These are phyloP conservation scores for Candida xiaguanensis DNA, from an alignment of 805 yeast genomes.

Conservation along the genomic window DNA sequence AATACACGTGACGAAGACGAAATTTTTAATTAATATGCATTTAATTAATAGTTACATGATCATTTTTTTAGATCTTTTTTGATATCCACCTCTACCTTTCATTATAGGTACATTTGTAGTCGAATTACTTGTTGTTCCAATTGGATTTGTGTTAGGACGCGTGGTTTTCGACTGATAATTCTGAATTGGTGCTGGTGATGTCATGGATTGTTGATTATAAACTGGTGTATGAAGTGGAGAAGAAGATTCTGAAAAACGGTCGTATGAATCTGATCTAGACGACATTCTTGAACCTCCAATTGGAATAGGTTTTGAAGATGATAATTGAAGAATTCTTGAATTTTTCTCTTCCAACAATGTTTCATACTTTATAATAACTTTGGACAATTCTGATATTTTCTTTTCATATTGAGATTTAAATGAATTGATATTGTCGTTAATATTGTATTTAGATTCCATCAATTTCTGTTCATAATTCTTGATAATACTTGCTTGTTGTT, in stretches of 20 bases:
- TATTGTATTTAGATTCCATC: slow-evolving; percentile 20
- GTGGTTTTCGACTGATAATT: slow-evolving; percentile 6
- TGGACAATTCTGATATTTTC: slow-evolving; percentile 30
- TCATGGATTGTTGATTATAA: slow-evolving; percentile 1
- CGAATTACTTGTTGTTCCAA: slow-evolving; percentile 7
- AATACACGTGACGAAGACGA: not conserved
- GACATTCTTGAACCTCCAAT: slow-evolving; percentile 19
- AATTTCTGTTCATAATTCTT: slow-evolving; percentile 22
- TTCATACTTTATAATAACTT: slow-evolving; percentile 30
- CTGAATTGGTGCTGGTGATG: slow-evolving; percentile 8
- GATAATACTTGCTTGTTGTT: slow-evolving; percentile 13
- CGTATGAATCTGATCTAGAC: slow-evolving; percentile 6
- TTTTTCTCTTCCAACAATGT: slow-evolving; percentile 35
- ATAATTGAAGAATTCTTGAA: slow-evolving; percentile 28
- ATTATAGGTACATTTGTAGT: slow-evolving; percentile 26
- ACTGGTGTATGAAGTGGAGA: slow-evolving; percentile 2
- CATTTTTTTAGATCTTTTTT: slow-evolving; percentile 36
- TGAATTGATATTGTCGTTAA: slow-evolving; percentile 21
- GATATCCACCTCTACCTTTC: slow-evolving; percentile 44
- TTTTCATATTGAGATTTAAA: slow-evolving; percentile 28
- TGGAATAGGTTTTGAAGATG: slow-evolving; percentile 36
- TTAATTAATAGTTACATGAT: too few relatives aligned
- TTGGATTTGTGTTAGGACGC: slow-evolving; percentile 1
- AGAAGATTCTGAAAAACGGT: slow-evolving; percentile 6
- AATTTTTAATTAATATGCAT: too few relatives aligned